Conservation (phyloP, 2,329 filamentous ascomycete species). For the Monosporascus cannonballus region DNA sequence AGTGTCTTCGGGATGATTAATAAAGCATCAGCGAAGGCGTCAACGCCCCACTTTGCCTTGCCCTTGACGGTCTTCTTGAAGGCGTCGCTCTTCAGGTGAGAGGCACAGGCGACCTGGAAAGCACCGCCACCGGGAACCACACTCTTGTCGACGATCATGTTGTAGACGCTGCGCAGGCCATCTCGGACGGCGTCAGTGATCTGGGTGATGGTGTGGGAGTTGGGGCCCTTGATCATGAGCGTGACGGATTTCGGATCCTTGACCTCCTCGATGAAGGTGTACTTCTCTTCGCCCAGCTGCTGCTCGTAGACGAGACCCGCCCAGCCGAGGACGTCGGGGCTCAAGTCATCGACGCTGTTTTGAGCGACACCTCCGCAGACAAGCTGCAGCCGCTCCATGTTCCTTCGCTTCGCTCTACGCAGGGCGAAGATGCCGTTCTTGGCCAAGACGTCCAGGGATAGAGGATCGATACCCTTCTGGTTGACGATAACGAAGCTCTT, state of each 20-base stretch:
- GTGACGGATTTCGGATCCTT: constrained; percentile 99
- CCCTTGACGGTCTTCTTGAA: constrained; percentile 92
- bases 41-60: constrained; percentile 94
- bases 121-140: constrained; percentile 92
- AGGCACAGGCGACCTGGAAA: constrained; percentile 90
- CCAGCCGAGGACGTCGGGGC: constrained; percentile 86
- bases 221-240: constrained; percentile 94
- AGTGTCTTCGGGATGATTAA: constrained; percentile 96
- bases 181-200: constrained; percentile 95
- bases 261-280: constrained; percentile 96
- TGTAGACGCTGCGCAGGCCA: constrained; percentile 93
- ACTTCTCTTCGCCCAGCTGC: constrained; percentile 96
- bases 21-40: constrained; percentile 90
- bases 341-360: constrained; percentile 93
- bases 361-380: constrained; percentile 87
- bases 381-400: constrained; percentile 97
- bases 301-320: constrained; percentile 96
- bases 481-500: constrained; percentile 98
- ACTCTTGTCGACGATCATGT: constrained; percentile 97
- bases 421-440: constrained; percentile 98
- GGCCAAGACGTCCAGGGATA: constrained; percentile 90
- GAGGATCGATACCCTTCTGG: constrained; percentile 97
- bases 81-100: constrained; percentile 77
- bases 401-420: constrained; percentile 90
- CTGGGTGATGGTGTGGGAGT: constrained; percentile 92